Evolutionary conservation across 2,329 filamentous ascomycete species (phyloP), one percentile per base, ranked within the genome.

Genomic region (Pseudodiploospora longispora): DNA sequence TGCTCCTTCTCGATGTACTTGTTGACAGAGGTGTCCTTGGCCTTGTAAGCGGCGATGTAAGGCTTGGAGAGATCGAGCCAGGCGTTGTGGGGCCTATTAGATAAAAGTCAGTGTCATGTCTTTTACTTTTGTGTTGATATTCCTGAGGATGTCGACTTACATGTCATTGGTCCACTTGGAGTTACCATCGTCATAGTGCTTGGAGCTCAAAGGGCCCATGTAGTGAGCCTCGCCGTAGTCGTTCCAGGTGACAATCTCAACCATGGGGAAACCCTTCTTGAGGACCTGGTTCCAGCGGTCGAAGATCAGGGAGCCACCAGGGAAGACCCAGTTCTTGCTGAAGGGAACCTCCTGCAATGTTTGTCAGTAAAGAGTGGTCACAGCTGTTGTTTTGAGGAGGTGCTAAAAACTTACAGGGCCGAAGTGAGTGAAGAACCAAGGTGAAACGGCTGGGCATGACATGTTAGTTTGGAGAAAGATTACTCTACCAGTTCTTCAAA

Each of bases 151-250:
- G 67, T 19, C 19, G 19, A 19, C 19, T 19, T 19, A 19, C 70
- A 72, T 72, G 32, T 71, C 70, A 53, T 71, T 71, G 2, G 60
- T 60, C 70, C 70, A 74, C 50, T 73, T 72, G 9, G 69, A 72
- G 38, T 68, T 66, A 3, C 68, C 63, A 6, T 70, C 59, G 52
- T 58, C 68, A 49, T 46, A 60, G 50, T 70, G 67, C 58, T 50
- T 67, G 34, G 65, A 70, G 10, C 61, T 62, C 19, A 75, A 55
- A 1, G 72, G 74, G 1, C 69, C 72, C 12, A 76, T 64, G 51
- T 78, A 76, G 51, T 78, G 74, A 10, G 68, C 73, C 52, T 78
- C 75, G 31, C 75, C 75, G 40, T 71, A 77, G 53, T 78, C 65
- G 42, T 67, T 68, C 63, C 63, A 67, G n/a, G 69, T 69, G 12